A percentile compares a stretch with the other conserved stretches of the same genome.
Evolutionary conservation across 1,284 basidiomycete genomes (phyloP).

Genomic region (Irpex rosettiformis): DNA sequence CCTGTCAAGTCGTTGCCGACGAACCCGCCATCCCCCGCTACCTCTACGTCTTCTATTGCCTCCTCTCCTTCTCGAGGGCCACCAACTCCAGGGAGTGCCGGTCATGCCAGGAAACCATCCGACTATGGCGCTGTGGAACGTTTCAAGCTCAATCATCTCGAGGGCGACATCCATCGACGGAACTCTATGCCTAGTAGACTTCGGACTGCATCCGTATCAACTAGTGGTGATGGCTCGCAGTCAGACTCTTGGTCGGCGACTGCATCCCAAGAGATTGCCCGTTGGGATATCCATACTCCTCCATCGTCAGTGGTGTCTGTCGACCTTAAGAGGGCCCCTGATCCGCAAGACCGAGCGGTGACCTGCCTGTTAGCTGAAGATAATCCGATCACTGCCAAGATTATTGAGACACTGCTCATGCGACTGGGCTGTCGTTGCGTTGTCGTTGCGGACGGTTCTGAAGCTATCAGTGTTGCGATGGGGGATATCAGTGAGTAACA

Average conservation of each 20-base stretch:
- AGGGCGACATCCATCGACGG: slow-evolving; percentile 63
- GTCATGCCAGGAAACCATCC: slow-evolving; percentile 78
- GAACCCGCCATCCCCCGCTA: slow-evolving; percentile 85
- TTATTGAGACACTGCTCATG: slow-evolving; percentile 89
- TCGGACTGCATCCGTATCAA: slow-evolving; percentile 83
- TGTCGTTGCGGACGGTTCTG: slow-evolving; percentile 92
- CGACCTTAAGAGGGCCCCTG: slow-evolving; percentile 67
- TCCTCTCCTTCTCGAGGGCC: slow-evolving; percentile 86
- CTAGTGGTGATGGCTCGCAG: slow-evolving; percentile 71
- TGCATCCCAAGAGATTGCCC: slow-evolving; percentile 46
- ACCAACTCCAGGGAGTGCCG: slow-evolving; percentile 62
- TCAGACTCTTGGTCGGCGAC: slow-evolving; percentile 73
- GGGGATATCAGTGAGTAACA: slow-evolving; percentile 86
- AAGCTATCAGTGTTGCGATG: slow-evolving; percentile 95
- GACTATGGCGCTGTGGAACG: slow-evolving; percentile 83
- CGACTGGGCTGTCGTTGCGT: slow-evolving; percentile 93
- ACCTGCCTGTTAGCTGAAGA: slow-evolving; percentile 95
- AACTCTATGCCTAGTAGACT: slow-evolving; percentile 88
- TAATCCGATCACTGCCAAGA: slow-evolving; percentile 95
- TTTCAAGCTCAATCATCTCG: slow-evolving; percentile 78
- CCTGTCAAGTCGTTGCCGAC: slow-evolving; percentile 50
- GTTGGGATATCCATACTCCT: slow-evolving; percentile 47
- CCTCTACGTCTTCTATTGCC: slow-evolving; percentile 89
- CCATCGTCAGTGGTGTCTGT: slow-evolving; percentile 78
- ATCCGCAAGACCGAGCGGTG: slow-evolving; percentile 75